A percentile compares a stretch with the other conserved stretches of the same genome.
These are phyloP conservation scores for Penicillium sp. DNA, from an alignment of 2,329 filamentous ascomycete genomes.

Conservation along the genomic window DNA sequence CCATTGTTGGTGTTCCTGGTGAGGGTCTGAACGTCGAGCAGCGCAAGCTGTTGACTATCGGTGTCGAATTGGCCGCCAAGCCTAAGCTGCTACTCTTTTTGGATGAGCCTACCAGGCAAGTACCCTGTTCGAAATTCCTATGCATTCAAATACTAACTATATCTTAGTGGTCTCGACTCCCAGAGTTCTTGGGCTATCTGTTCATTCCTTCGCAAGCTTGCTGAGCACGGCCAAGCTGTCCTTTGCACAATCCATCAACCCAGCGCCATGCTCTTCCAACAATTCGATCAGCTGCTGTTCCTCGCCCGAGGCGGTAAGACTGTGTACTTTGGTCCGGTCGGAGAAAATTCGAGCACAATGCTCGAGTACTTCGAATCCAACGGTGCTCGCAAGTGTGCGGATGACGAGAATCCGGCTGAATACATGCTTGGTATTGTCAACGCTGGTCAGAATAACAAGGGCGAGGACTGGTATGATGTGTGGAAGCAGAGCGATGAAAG, in stretches of 20 bases:
- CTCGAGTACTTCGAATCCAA: constrained; percentile 63
- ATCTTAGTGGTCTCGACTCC: constrained; percentile 70
- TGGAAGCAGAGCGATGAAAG: constrained; percentile 61
- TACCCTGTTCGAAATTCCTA: neutral
- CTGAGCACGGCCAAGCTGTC: constrained; percentile 81
- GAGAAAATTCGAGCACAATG: constrained; percentile 54
- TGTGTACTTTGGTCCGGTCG: constrained; percentile 66
- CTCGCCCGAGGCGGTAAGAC: constrained; percentile 63
- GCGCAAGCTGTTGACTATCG: constrained; percentile 76
- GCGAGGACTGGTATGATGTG: constrained; percentile 58
- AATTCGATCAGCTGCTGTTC: constrained; percentile 65
- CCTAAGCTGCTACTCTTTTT: constrained; percentile 82
- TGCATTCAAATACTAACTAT: neutral
- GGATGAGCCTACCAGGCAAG: constrained; percentile 74
- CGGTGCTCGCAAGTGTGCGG: constrained; percentile 57
- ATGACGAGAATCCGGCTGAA: constrained; percentile 68
- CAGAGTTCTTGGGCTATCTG: constrained; percentile 90
- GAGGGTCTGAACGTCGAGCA: constrained; percentile 66
- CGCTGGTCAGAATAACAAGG: constrained; percentile 26
- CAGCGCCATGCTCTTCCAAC: constrained; percentile 84
- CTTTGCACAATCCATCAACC: constrained; percentile 94
- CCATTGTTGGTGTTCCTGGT: constrained; percentile 80
- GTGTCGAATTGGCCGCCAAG: constrained; percentile 88
- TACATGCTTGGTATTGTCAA: constrained; percentile 65
- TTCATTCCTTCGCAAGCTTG: constrained; percentile 78